Conservation (phyloP, 139 green algal species). For the Astrephomene gubernaculifera region DNA sequence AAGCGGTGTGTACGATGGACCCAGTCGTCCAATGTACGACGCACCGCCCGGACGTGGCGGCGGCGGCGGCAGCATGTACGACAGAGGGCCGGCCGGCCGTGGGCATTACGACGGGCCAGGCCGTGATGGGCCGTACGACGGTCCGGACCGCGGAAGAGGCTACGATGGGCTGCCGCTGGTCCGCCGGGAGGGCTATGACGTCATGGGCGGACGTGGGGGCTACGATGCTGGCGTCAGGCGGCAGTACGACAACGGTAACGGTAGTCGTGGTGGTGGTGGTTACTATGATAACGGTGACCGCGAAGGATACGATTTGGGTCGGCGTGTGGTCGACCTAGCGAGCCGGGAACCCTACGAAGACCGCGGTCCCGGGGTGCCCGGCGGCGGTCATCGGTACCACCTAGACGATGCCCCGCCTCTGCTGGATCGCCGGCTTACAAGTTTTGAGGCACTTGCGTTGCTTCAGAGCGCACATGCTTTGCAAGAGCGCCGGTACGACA, state of each 20-base stretch:
- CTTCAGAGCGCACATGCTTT: neutral
- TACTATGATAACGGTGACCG: neutral
- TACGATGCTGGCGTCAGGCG: neutral
- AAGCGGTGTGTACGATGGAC: neutral
- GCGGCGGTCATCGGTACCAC: neutral
- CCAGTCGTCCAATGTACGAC: neutral
- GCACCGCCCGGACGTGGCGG: neutral
- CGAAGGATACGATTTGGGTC: neutral
- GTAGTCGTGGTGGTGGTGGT: neutral
- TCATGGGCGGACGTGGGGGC: neutral
- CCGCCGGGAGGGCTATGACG: neutral
- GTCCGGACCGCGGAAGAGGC: neutral
- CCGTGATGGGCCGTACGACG: neutral
- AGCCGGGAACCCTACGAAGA: neutral
- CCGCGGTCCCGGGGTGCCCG: neutral
- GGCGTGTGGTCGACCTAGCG: neutral
- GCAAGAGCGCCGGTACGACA: neutral
- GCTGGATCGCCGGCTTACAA: constrained; percentile 1
- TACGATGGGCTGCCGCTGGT: too few species aligned
- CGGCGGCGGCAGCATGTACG: neutral
- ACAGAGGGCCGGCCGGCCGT: neutral
- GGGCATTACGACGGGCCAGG: neutral
- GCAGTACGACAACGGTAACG: neutral
- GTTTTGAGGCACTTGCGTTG: constrained; percentile 27
- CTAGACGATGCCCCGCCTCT: too few species aligned